phyloP scores from a whole-genome alignment of 1,139 yeast genomes.

The Eremothecium cymbalariae region DNA sequence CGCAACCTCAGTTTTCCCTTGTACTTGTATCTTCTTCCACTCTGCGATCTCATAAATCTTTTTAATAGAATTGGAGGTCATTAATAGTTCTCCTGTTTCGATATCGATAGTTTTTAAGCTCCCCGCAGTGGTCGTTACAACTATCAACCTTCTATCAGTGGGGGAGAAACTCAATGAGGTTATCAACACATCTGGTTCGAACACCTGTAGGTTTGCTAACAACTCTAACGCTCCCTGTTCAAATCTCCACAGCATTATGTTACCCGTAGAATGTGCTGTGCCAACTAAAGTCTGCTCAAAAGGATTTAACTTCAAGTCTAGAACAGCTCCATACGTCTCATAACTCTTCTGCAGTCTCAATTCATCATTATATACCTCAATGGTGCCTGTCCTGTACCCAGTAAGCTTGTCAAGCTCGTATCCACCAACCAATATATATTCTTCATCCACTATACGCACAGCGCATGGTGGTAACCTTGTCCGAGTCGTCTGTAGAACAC shows the following conservation, averaged over 20 bases:
- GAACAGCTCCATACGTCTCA: slow-evolving; percentile 52
- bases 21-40: slow-evolving; percentile 15
- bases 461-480: slow-evolving; percentile 79
- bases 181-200: slow-evolving; percentile 45
- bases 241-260: slow-evolving; percentile 53
- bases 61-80: not conserved
- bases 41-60: slow-evolving; percentile 10
- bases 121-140: slow-evolving; percentile 60
- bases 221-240: slow-evolving; percentile 18
- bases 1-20: slow-evolving; percentile 14
- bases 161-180: slow-evolving; percentile 64
- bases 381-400: slow-evolving; percentile 59
- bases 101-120: slow-evolving; percentile 28
- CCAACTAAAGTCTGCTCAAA: slow-evolving; percentile 41
- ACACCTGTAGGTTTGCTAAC: slow-evolving; percentile 35
- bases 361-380: slow-evolving; percentile 47
- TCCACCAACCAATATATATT: slow-evolving; percentile 60
- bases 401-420: slow-evolving; percentile 58
- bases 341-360: slow-evolving; percentile 29
- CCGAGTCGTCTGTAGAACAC: slow-evolving; percentile 21
- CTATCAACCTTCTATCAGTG: slow-evolving; percentile 28
- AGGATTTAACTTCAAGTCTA: slow-evolving; percentile 67
- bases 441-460: slow-evolving; percentile 46
- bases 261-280: slow-evolving; percentile 79
- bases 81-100: slow-evolving; percentile 4